Conservation (phyloP, 352 stramenopile species). For the Phytophthora foliorum region DNA sequence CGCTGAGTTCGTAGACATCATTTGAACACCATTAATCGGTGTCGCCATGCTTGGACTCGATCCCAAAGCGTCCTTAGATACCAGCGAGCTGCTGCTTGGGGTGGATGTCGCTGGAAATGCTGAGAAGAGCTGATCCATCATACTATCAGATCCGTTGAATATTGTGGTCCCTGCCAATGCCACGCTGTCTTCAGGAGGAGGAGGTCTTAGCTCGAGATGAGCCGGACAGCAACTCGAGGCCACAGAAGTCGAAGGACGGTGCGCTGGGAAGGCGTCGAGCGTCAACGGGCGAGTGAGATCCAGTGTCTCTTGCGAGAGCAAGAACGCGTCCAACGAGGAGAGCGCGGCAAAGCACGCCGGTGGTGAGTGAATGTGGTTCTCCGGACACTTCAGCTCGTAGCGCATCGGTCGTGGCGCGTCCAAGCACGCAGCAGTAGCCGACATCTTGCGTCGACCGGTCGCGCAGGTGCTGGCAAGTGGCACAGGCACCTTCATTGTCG, state of each 20-base stretch:
- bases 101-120: conserved; percentile 10
- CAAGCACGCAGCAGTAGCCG: conserved; percentile 25
- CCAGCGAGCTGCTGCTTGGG: conserved; percentile 2
- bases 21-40: conserved; percentile 5
- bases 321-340: conserved; percentile 54
- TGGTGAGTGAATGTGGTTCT: conserved; percentile 67
- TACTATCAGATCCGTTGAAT: conserved; percentile 18
- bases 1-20: conserved; percentile 9
- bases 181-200: conserved; percentile 24
- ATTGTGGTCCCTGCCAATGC: conserved; percentile 8
- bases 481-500: conserved; percentile 10
- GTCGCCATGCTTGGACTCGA: conserved; percentile 3
- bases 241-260: conserved; percentile 40
- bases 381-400: conserved; percentile 65
- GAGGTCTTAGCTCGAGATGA: conserved; percentile 44
- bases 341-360: conserved; percentile 62
- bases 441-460: conserved; percentile 31
- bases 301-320: conserved; percentile 46
- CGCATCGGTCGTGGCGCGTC: conserved; percentile 37
- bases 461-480: conserved; percentile 10
- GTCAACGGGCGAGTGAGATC: conserved; percentile 39
- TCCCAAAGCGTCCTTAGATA: conserved; percentile 1
- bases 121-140: conserved; percentile 38
- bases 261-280: conserved; percentile 41
- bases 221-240: conserved; percentile 46